These are phyloP conservation scores for Stephania cephalantha DNA, from an alignment of 164 flowering plant genomes.

Conservation along the genomic window DNA sequence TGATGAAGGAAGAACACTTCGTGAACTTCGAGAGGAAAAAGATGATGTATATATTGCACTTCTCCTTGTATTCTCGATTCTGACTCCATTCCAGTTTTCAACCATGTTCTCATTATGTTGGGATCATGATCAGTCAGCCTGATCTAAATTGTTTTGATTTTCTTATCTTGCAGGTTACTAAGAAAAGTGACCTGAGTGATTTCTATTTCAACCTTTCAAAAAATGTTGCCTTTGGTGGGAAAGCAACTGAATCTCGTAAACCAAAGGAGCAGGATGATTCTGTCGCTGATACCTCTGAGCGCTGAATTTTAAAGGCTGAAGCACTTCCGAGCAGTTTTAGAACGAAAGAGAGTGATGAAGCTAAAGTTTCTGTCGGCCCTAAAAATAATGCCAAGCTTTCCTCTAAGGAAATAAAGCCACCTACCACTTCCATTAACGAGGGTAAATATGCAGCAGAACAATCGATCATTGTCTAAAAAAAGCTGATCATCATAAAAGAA, in stretches of 20 bases:
- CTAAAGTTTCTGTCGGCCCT: constrained; percentile 17
- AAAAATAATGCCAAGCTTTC: constrained; percentile 13
- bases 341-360: constrained; percentile 18
- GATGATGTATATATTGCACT: constrained; percentile 10
- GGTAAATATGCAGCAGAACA: constrained; percentile 18
- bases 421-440: constrained; percentile 11
- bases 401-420: constrained; percentile 13
- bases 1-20: constrained; percentile 13
- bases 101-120: not conserved
- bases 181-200: constrained; percentile 67
- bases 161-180: constrained; percentile 48
- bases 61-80: not conserved
- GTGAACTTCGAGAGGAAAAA: constrained; percentile 14
- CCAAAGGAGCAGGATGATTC: constrained; percentile 19
- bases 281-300: constrained; percentile 12
- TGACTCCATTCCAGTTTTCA: not conserved
- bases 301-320: constrained; percentile 6
- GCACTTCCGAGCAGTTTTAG: constrained; percentile 15
- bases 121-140: not conserved
- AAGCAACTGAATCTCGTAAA: constrained; percentile 20
- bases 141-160: not conserved
- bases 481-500: constrained; percentile 51
- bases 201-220: constrained; percentile 70
- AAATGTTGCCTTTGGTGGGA: constrained; percentile 68
- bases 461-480: constrained; percentile 25